A percentile compares a stretch with the other conserved stretches of the same genome.
Conservation (phyloP, 306 rosid genomes). For the Begonia fuchsioides region DNA sequence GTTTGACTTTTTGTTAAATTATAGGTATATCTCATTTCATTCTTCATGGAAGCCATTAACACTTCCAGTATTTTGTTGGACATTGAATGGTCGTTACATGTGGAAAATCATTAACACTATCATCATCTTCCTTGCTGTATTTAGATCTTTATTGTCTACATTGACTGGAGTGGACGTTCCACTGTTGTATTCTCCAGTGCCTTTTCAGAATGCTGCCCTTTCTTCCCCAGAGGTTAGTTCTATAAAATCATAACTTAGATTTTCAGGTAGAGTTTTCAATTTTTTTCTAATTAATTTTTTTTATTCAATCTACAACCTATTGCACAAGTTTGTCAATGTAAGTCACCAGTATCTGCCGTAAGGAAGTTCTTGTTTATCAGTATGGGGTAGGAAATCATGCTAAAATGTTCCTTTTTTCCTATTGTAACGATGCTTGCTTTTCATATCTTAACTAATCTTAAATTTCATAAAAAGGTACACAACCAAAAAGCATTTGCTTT, state of each 20-base stretch:
- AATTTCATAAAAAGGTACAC: too few species aligned
- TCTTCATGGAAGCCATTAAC: too few species aligned
- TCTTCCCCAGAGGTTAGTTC: slow-evolving; percentile 66
- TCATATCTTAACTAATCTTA: too few species aligned
- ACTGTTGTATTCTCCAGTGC: slow-evolving; percentile 62
- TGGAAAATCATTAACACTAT: too few species aligned
- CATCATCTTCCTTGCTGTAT: slow-evolving; percentile 1
- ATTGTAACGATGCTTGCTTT: too few species aligned
- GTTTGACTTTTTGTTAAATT: slow-evolving; percentile 66
- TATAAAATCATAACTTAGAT: not conserved
- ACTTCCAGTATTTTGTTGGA: too few species aligned
- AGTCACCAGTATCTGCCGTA: too few species aligned
- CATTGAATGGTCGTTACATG: too few species aligned
- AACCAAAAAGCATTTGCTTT: not conserved
- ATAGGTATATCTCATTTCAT: slow-evolving; percentile 35
- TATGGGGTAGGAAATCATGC: too few species aligned
- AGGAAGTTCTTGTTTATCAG: too few species aligned
- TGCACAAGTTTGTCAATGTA: too few species aligned
- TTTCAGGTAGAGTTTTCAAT: not conserved
- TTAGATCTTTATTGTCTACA: slow-evolving; percentile 58
- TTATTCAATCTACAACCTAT: not conserved
- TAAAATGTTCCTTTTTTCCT: too few species aligned
- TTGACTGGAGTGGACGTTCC: slow-evolving; percentile 75
- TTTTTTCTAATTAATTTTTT: not conserved
- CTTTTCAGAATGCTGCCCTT: slow-evolving; percentile 69